Evolutionary conservation across 345 rosid species (phyloP), one percentile per base, ranked within the genome.

Genomic region (Pseudoturritis turrita): DNA sequence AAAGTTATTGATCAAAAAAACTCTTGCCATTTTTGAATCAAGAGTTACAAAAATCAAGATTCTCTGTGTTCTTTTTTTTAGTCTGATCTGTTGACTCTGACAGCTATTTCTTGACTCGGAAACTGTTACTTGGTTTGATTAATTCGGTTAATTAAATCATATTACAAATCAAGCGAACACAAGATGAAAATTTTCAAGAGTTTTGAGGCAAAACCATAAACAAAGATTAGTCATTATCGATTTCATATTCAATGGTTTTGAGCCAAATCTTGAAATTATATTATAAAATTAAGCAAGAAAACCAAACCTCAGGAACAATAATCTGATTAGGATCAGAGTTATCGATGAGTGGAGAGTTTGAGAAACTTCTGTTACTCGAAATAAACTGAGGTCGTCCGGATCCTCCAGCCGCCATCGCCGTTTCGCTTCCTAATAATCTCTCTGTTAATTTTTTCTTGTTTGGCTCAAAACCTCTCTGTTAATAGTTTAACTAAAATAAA

Each of bases 321-420:
- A 94, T 89, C 74, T 89, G 95, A 58, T 86, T 71, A 31, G 74
- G 18, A 36, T 86, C 89, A 3, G 82, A 46, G 78, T 77, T 72
- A 2, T 84, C 82, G 64, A 89, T 88, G 59, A 94, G 78, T 0
- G 98, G 98, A 15, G 88, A 77, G 73, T 79, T 80, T 19, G 95
- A 84, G 66, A 72, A 87, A 73, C 88, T 83, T 78, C 78, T 72
- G 33, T 74, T 71, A 68, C 94, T 80, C 5, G 86, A 73, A 13
- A 93, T 89, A 86, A 93, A 93, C 81, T 93, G 98, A 3, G 97
- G 85, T 40, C 68, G 87, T 75, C 37, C 83, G 5, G 88, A 68
- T 14, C 71, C 44, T n/a, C 85, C 28, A 37, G 79, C 73, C 74
- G 82, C 84, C 85, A 82, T 71, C 17, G 35, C 40, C 31, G 59